Percentiles rank a stretch among this genome's conserved stretches.
phyloP scores from a whole-genome alignment of 78 protist genomes.

The Pelomyxa schiedti region DNA sequence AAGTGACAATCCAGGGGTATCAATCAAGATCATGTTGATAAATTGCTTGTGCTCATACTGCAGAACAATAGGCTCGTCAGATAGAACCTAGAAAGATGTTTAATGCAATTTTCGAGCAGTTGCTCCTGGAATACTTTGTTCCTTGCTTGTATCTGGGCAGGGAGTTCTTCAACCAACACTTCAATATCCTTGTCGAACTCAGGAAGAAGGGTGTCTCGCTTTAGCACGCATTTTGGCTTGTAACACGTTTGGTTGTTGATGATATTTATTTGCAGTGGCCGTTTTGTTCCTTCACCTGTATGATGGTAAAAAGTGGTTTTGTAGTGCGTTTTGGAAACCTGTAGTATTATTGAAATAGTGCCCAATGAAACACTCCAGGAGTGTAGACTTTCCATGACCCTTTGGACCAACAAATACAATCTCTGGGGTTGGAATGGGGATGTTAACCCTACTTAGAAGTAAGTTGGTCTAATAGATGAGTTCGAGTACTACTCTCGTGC shows the following conservation, averaged over 20 bases:
- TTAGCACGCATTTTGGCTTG: neutral
- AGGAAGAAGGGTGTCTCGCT: neutral
- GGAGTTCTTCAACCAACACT: neutral
- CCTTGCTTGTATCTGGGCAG: neutral
- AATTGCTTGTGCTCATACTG: conserved; percentile 17
- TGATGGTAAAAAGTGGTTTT: no score
- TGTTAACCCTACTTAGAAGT: conserved; percentile 46
- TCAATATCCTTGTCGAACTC: neutral
- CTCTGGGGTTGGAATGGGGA: conserved; percentile 49
- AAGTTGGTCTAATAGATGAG: no score
- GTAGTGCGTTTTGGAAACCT: no score
- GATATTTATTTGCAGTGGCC: neutral
- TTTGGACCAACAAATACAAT: conserved; percentile 49
- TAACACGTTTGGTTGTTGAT: neutral
- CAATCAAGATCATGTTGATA: conserved; percentile 30
- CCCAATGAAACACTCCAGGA: conserved; percentile 44
- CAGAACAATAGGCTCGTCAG: conserved; percentile 46
- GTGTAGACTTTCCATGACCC: conserved; percentile 20
- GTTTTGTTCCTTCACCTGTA: no score
- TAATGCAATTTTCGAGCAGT: no score
- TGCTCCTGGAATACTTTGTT: no score
- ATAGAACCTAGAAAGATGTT: no score
- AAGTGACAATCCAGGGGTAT: conserved; percentile 40
- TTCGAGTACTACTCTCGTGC: neutral
- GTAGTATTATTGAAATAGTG: conserved; percentile 16